Conservation (phyloP, 2,329 filamentous ascomycete genomes). For the Paraphaeosphaeria sporulosa region DNA sequence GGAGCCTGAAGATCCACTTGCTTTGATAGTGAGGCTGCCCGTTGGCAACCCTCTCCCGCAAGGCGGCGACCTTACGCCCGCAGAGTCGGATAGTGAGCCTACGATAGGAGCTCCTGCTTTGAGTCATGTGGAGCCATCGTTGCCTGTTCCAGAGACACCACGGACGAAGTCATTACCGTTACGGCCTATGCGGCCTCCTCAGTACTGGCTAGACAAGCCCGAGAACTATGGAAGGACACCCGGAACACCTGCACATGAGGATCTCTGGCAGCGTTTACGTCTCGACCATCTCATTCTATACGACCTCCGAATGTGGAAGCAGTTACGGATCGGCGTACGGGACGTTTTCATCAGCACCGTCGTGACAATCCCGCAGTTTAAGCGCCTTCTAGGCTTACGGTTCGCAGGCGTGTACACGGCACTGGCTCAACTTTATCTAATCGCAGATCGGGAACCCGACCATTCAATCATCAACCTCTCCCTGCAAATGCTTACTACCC, state of each 20-base stretch:
- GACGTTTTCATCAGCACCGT: slow-evolving; percentile 97
- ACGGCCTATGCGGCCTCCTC: slow-evolving; percentile 70
- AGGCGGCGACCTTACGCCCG: slow-evolving; percentile 65
- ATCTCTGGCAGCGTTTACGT: slow-evolving; percentile 86
- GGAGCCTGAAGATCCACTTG: slow-evolving; percentile 66
- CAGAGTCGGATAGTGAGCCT: slow-evolving; percentile 76
- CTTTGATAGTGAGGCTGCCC: slow-evolving; percentile 78
- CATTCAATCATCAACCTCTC: slow-evolving; percentile 99
- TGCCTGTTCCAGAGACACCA: slow-evolving; percentile 85
- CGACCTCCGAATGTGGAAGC: slow-evolving; percentile 96
- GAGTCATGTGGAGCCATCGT: slow-evolving; percentile 69
- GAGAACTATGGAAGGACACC: slow-evolving; percentile 69
- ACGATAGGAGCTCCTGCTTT: slow-evolving; percentile 65
- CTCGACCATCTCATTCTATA: slow-evolving; percentile 95
- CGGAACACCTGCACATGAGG: slow-evolving; percentile 76
- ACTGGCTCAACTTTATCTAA: slow-evolving; percentile 90
- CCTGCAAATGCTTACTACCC: slow-evolving; percentile 93
- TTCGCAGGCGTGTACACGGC: slow-evolving; percentile 95
- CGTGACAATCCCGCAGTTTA: slow-evolving; percentile 94
- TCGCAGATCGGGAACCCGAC: slow-evolving; percentile 94
- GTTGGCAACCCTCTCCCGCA: slow-evolving; percentile 65
- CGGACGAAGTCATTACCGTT: slow-evolving; percentile 50
- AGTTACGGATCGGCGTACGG: slow-evolving; percentile 85
- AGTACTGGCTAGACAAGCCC: slow-evolving; percentile 88
- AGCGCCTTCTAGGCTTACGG: slow-evolving; percentile 88